phyloP scores from a whole-genome alignment of 2,329 filamentous ascomycete species.

The Alternaria sp. region DNA sequence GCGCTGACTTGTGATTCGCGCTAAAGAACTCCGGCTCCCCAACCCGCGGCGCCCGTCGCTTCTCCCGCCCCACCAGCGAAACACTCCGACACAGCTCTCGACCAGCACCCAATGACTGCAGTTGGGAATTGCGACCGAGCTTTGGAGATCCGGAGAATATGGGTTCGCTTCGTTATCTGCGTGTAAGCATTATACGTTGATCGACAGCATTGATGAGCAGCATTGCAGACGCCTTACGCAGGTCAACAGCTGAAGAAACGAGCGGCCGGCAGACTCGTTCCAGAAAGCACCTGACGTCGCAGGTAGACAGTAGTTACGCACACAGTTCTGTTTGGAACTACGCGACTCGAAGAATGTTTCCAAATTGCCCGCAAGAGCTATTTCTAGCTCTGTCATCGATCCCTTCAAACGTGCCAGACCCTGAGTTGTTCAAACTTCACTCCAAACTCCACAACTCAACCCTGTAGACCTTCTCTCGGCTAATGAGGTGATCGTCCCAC shows the following conservation, averaged over 20 bases:
- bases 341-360: neutral
- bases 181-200: neutral
- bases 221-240: constrained; percentile 1
- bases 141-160: neutral
- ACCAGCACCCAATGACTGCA: neutral
- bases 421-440: neutral
- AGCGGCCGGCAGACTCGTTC: neutral
- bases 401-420: neutral
- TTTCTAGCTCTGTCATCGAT: constrained; percentile 1
- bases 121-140: neutral
- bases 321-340: neutral
- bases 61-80: constrained; percentile 10
- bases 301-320: neutral
- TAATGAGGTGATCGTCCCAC: neutral
- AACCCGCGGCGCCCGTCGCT: constrained; percentile 10
- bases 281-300: neutral
- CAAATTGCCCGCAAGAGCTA: neutral
- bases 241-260: neutral
- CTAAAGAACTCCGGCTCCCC: constrained; percentile 11
- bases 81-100: neutral
- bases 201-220: neutral
- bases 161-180: neutral
- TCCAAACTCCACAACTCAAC: neutral
- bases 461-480: neutral
- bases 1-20: constrained; percentile 4